Base-by-base conservation (phyloP, 2,329 filamentous ascomycete genomes). In the Camillea tinctor region DNA sequence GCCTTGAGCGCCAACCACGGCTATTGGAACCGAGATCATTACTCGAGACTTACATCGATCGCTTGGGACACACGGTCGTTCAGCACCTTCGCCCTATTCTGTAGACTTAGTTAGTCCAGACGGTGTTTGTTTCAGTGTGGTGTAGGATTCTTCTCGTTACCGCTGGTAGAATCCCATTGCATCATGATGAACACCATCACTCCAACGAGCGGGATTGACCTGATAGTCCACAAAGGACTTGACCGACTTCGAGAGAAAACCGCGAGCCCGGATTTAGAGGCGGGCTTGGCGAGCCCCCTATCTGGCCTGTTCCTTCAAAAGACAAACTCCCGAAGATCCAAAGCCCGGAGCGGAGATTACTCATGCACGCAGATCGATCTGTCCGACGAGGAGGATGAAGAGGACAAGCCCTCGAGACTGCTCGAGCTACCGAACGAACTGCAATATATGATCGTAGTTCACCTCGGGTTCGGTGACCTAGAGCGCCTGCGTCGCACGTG, bases 401-500 rank as follows among this genome's bases (percentile, higher is more conserved):
- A 36, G n/a, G 52, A 57, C 36, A 52, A 20, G 2, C 60, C 60
- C 9, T 52, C 52, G 17, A 52, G 59, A 19, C 62, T 81, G 3
- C 65, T 78, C 40, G 69, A 68, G 23, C 71, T 81, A 0, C 79
- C 79, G 3, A 68, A 69, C 7, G 79, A 81, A 66, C 64, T 81
- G 5, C 76, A 79, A 56, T 67, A 79, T 50, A 67, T 75, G 64
- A 73, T 81, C 49, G 65, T 80, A n/a, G 63, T 68, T 21, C 65
- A 75, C 21, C 75, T 80, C 55, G 71, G 72, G 57, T 79, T 80
- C 58, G 77, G 75, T 48, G 76, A 80, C 63, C 72, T 81, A 19
- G 73, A 79, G 63, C 72, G 73, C 17, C 69, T 81, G 17, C 75
- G 79, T 11, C 71, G 74, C 23, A 79, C 78, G 9, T 79, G 75